Evolutionary conservation across 495 filamentous ascomycete species (phyloP), one percentile per base, ranked within the genome.

Genomic region (Penicillium manginii): DNA sequence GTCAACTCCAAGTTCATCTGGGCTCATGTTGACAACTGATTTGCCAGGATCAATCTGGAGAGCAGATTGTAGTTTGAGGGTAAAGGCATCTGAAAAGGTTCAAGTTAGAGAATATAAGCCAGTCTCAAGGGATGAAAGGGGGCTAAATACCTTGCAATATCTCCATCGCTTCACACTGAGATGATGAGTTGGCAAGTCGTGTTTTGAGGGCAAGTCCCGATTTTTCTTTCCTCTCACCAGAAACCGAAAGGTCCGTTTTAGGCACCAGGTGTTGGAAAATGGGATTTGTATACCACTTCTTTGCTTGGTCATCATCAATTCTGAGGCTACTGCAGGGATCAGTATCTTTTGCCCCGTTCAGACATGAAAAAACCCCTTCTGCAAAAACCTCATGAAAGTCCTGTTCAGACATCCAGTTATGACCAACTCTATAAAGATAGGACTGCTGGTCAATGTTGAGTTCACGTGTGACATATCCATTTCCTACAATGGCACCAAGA

Each of bases 311-410:
- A 23, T 66, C 60, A 15, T 70, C 66, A 15, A 72, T 64, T 55
- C 62, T 59, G 26, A 67, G 50, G 7, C 57, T 54, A 52, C 64
- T 63, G 64, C 54, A 69, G 12, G 62, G 43, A 1, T 61, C 54
- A 15, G 62, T 52, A 4, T 17, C 40, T 2, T 39, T 48, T 0
- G 33, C 21, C 10, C 53, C 29, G 22, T 68, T 46, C 21, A 55
- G 17, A 26, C 64, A 69, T 0, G 66, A 58, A 1, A 67, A 40
- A 18, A 88, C 75, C 18, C 83, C 81, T 62, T 88, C 84, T 10
- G 83, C 73, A 59, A 88, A 85, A 62, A 84, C 76, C 57, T 85
- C 81, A 35, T 84, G 82, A 50, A 87, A 70, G 51, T 87, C 84
- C 8, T 74, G 74, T 60, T 88, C 85, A 1, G 84, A 85, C 51